A percentile compares a stretch with the other conserved stretches of the same genome.
phyloP scores from a whole-genome alignment of 345 rosid species.

The Citrus unshiu region DNA sequence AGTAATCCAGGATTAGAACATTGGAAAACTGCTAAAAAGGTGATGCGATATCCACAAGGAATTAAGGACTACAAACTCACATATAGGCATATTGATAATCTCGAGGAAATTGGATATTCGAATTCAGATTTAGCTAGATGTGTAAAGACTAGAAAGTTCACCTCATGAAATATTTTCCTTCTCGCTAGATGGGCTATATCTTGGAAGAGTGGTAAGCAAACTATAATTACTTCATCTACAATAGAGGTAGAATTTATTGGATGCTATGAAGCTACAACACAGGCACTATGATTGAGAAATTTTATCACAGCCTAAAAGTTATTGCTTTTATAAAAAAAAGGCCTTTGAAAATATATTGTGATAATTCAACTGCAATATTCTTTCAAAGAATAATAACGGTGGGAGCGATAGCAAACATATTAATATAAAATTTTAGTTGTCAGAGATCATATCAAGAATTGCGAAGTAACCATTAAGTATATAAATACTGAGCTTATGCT shows the following conservation, averaged over 20 bases:
- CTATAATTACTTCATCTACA: not conserved
- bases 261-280: not conserved
- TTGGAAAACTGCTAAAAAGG: no score
- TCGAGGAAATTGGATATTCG: not conserved
- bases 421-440: not conserved
- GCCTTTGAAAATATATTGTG: no score
- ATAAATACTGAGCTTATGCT: not conserved
- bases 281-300: no score
- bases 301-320: no score
- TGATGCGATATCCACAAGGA: no score
- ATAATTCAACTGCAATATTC: no score
- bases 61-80: not conserved
- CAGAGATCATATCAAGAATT: not conserved
- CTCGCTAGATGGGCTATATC: not conserved
- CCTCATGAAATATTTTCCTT: no score
- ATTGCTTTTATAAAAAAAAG: no score
- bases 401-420: not conserved
- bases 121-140: not conserved
- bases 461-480: not conserved
- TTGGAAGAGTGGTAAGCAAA: not conserved
- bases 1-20: no score
- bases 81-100: not conserved
- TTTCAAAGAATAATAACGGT: no score
- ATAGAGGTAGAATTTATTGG: not conserved
- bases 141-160: not conserved